phyloP scores from a whole-genome alignment of 1,284 basidiomycete genomes.

The Fistulina hepatica region DNA sequence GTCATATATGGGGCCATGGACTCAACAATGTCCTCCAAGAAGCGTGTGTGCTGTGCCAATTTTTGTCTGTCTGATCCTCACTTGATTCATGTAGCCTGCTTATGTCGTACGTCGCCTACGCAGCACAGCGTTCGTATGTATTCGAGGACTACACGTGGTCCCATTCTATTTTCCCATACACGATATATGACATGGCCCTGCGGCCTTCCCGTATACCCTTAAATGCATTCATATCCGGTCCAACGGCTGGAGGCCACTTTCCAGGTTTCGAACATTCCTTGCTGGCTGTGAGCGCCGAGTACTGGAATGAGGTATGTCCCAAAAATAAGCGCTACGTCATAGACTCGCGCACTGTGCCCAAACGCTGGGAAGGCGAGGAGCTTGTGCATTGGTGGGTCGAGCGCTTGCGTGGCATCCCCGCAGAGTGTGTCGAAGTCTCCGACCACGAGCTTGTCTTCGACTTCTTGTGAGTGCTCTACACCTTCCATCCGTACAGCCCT shows the following conservation, averaged over 20 bases:
- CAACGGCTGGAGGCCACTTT: constrained; percentile 26
- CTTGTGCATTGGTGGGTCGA: constrained; percentile 22
- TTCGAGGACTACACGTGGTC: constrained; percentile 31
- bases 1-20: constrained; percentile 44
- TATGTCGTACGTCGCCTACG: constrained; percentile 28
- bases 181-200: constrained; percentile 14
- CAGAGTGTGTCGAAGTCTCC: constrained; percentile 24
- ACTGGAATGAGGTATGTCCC: constrained; percentile 28
- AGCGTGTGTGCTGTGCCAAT: constrained; percentile 28
- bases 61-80: constrained; percentile 1
- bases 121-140: constrained; percentile 29
- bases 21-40: constrained; percentile 48
- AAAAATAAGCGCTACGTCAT: constrained; percentile 20
- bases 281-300: constrained; percentile 24
- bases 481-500: constrained; percentile 24
- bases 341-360: constrained; percentile 17
- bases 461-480: constrained; percentile 23
- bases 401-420: constrained; percentile 21
- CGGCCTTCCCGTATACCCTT: constrained; percentile 25
- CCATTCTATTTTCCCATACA: constrained; percentile 26
- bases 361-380: constrained; percentile 16
- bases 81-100: too few relatives aligned
- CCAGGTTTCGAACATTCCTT: constrained; percentile 19
- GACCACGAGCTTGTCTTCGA: constrained; percentile 16
- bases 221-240: constrained; percentile 27